Conservation (phyloP, 805 yeast species). For the Wickerhamiella vanderwaltii region DNA sequence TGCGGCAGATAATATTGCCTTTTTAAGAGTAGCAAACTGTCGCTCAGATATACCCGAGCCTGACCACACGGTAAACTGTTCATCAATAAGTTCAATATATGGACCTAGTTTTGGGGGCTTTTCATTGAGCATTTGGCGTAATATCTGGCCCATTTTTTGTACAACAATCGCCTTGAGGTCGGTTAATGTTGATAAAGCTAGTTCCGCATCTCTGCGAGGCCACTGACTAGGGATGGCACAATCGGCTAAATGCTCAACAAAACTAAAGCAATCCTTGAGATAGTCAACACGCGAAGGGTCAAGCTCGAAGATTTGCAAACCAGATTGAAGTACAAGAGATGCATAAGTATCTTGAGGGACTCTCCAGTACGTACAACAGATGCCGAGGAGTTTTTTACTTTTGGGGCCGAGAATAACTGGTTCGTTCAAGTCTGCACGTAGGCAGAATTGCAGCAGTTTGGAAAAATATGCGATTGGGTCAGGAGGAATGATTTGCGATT, state of each 20-base stretch:
- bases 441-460: constrained; percentile 33
- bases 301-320: background rate
- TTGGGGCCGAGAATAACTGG: constrained; percentile 32
- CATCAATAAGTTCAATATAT: constrained; percentile 37
- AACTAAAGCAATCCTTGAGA: constrained; percentile 8
- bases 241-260: constrained; percentile 1
- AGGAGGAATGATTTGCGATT: constrained; percentile 27
- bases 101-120: constrained; percentile 50
- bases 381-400: constrained; percentile 33
- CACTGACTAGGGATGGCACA: constrained; percentile 9
- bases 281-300: background rate
- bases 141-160: constrained; percentile 33
- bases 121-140: constrained; percentile 31
- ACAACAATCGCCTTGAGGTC: constrained; percentile 38
- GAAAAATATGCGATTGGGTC: constrained; percentile 33
- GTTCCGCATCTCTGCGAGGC: constrained; percentile 13
- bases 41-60: constrained; percentile 32
- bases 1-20: constrained; percentile 31
- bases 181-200: constrained; percentile 23
- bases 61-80: constrained; percentile 37
- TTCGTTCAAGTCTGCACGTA: constrained; percentile 25
- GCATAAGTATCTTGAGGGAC: constrained; percentile 22
- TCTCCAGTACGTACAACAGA: constrained; percentile 48
- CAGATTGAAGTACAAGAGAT: constrained; percentile 7
- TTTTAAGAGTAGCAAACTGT: constrained; percentile 33